Evolutionary conservation across 1,139 yeast species (phyloP), one percentile per base, ranked within the genome.

Genomic region (Wickerhamomyces sp.): DNA sequence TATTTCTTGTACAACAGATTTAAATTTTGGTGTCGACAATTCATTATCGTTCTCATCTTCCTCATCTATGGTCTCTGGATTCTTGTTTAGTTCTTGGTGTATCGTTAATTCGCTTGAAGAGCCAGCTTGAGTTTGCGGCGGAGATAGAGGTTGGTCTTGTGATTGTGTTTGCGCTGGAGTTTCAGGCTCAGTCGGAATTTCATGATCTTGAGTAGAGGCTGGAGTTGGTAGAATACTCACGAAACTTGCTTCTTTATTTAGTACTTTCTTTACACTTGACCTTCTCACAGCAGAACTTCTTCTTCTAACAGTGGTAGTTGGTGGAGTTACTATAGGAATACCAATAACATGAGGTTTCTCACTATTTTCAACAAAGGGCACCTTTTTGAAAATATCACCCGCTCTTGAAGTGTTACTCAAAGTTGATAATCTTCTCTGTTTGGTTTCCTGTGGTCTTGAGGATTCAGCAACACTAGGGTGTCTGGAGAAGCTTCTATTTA

Each of bases 351-450:
- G 51, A 13, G 43, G 20, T 32, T 25, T 36, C 15, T 36, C 39
- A 17, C 16, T 13, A 20, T 13, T 28, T 5, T 21, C 27, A 18
- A 20, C 17, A 24, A 12, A 12, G 3, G 33, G 18, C 4, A 16
- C 30, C 40, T 47, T 42, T 42, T 38, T 47, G 28, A 48, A 44
- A 3, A 39, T 7, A 4, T 47, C 49, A 20, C 39, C 45, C 3
- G 36, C 24, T 38, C 47, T 46, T 16, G 49, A 26, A 5, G 51
- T 46, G 22, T 47, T 48, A 31, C 47, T 46, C 18, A 52, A 33
- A 1, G 55, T 51, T 2, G 57, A 51, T 3, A 52, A 35, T 37
- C 57, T 46, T 49, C 55, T 51, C 27, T 49, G 54, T 30, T 46
- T 52, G 3, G 49, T 47, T 10, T 47, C 46, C n/a, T 44, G 41